phyloP scores from a whole-genome alignment of 805 yeast genomes.

The Kazachstania viticola region DNA sequence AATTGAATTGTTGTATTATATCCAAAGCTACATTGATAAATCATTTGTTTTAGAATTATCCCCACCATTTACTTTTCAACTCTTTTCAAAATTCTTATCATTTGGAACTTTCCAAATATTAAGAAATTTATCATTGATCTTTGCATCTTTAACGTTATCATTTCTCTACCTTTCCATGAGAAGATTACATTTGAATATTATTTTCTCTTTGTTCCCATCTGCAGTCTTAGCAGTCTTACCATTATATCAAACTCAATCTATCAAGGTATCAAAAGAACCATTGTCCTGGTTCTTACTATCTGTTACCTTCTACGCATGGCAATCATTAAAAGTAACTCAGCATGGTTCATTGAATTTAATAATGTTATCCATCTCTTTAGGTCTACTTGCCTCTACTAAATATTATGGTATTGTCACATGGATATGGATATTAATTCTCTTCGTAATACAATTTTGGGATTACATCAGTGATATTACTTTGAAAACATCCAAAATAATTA shows the following conservation, averaged over 20 bases:
- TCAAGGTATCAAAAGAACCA: slow-evolving; percentile 25
- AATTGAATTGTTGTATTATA: not conserved
- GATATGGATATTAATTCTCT: slow-evolving; percentile 45
- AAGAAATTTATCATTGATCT: slow-evolving; percentile 7
- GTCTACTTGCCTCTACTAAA: slow-evolving; percentile 48
- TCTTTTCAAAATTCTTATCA: slow-evolving; percentile 12
- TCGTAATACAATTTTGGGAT: slow-evolving; percentile 47
- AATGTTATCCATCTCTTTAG: slow-evolving; percentile 42
- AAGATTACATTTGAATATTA: slow-evolving; percentile 28
- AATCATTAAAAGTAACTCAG: slow-evolving; percentile 30
- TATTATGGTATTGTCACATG: slow-evolving; percentile 61
- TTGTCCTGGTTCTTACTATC: slow-evolving; percentile 36
- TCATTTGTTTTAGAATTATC: slow-evolving; percentile 10
- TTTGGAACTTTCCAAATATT: slow-evolving; percentile 2
- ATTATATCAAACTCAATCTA: slow-evolving; percentile 8
- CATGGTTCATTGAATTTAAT: slow-evolving; percentile 43
- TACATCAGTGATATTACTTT: slow-evolving; percentile 56
- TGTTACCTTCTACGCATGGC: slow-evolving; percentile 40
- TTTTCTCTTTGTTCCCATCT: slow-evolving; percentile 29
- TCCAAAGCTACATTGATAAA: slow-evolving; percentile 4
- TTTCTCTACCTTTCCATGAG: slow-evolving; percentile 13
- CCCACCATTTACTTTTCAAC: slow-evolving; percentile 18
- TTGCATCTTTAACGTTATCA: slow-evolving; percentile 8
- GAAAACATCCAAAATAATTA: slow-evolving; percentile 26
- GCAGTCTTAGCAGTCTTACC: slow-evolving; percentile 12